Evolutionary conservation across 169 alveolate genomes (phyloP).

Genomic region (Eimeria necatrix): DNA sequence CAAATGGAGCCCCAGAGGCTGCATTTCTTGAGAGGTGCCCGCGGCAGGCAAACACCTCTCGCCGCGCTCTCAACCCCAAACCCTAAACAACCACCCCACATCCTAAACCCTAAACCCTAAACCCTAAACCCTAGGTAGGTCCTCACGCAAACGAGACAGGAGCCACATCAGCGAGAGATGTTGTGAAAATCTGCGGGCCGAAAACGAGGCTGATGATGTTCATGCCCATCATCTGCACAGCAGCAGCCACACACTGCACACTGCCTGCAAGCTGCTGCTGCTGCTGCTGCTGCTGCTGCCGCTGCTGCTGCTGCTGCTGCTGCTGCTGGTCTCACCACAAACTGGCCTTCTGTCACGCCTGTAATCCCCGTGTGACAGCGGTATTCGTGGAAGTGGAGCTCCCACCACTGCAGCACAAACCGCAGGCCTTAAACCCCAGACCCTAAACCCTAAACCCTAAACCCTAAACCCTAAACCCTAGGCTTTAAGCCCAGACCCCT

Average conservation of each 20-base stretch:
- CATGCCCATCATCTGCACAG: conserved; percentile 71
- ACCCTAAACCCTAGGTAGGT: background rate
- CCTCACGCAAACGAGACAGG: background rate
- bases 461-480: background rate
- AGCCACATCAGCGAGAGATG: conserved; percentile 25
- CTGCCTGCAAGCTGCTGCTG: conserved; percentile 26
- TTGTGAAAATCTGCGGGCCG: conserved; percentile 59
- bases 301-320: conserved; percentile 42
- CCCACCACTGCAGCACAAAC: conserved; percentile 1
- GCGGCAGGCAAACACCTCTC: too few species aligned
- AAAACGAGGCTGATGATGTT: conserved; percentile 2
- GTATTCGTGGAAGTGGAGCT: background rate
- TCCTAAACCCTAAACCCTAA: background rate
- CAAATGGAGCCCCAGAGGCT: too few species aligned
- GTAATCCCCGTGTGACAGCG: background rate
- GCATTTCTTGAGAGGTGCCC: too few species aligned
- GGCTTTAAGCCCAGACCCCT: background rate
- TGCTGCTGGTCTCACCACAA: background rate
- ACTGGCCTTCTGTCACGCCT: background rate
- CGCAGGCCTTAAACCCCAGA: background rate
- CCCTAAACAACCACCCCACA: background rate
- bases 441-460: conserved; percentile 38
- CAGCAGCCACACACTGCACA: background rate
- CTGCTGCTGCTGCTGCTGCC: background rate
- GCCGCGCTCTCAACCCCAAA: background rate